Conservation (phyloP, 208 protist genomes). For the Herpetomonas muscarum region DNA sequence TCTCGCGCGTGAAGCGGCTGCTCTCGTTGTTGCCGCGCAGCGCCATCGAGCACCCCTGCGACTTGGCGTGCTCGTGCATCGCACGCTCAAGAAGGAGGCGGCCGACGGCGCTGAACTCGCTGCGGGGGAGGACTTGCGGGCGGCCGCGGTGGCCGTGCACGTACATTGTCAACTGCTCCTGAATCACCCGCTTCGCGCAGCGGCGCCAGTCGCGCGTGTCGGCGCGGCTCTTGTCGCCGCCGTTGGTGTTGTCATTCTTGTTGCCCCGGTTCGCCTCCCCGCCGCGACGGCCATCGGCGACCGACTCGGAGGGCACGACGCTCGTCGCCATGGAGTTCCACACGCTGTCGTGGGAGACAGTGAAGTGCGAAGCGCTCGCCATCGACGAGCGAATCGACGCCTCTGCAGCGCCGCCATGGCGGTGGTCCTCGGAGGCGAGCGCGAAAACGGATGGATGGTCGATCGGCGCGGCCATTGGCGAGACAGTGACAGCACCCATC, state of each 20-base stretch:
- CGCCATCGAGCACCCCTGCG: constrained; percentile 46
- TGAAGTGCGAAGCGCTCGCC: neutral
- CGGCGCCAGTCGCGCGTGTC: constrained; percentile 50
- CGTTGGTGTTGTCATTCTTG: no score
- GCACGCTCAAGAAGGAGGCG: constrained; percentile 70
- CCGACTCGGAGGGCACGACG: neutral
- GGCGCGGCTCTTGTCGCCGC: neutral
- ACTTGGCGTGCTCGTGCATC: constrained; percentile 52
- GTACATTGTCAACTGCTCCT: constrained; percentile 76
- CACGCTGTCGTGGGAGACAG: neutral
- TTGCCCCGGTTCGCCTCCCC: neutral
- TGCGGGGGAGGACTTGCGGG: constrained; percentile 49
- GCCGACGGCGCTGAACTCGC: constrained; percentile 46
- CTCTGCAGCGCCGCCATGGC: neutral
- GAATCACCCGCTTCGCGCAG: constrained; percentile 71
- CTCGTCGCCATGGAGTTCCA: neutral
- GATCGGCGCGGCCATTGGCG: neutral
- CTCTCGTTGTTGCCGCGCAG: constrained; percentile 46
- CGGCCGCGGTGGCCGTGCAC: constrained; percentile 38
- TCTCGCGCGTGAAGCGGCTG: constrained; percentile 44
- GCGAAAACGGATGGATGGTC: neutral
- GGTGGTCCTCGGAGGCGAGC: neutral
- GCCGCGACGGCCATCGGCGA: constrained; percentile 5
- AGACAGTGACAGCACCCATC: neutral
- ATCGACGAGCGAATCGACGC: constrained; percentile 1